These are phyloP conservation scores for Colletotrichum tofieldiae DNA, from an alignment of 2,329 filamentous ascomycete species.

Conservation along the genomic window DNA sequence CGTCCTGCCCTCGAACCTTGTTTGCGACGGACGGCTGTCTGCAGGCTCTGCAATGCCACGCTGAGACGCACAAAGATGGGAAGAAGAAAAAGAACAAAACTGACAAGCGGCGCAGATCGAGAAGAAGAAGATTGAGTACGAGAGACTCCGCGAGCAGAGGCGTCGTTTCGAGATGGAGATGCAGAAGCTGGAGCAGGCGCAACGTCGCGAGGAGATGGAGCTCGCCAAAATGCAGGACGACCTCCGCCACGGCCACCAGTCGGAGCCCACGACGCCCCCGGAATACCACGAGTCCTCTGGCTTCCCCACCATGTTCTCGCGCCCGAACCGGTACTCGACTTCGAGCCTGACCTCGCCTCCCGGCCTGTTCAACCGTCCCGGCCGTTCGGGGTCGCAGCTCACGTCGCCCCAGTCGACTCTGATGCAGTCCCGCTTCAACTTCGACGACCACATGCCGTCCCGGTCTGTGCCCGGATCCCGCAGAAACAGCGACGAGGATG, in stretches of 20 bases:
- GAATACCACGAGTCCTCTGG: conserved; percentile 85
- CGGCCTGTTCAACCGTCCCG: conserved; percentile 80
- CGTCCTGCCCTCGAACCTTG: conserved; percentile 3
- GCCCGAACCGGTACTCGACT: conserved; percentile 90
- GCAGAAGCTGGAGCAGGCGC: conserved; percentile 88
- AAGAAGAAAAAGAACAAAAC: conserved; percentile 41
- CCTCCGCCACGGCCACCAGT: conserved; percentile 83
- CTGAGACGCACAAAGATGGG: not conserved
- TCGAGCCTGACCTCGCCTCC: conserved; percentile 89
- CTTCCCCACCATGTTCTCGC: conserved; percentile 85
- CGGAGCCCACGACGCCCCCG: conserved; percentile 95
- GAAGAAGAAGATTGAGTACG: conserved; percentile 94
- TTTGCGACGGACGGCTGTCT: not conserved
- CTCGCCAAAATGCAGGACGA: conserved; percentile 89
- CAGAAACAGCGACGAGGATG: conserved; percentile 92
- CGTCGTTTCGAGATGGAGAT: conserved; percentile 93
- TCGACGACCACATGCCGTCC: conserved; percentile 79
- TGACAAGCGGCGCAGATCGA: conserved; percentile 78
- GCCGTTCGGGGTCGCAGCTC: conserved; percentile 83
- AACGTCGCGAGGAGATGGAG: conserved; percentile 86
- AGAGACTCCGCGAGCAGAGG: conserved; percentile 90
- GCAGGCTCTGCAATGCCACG: conserved; percentile 9
- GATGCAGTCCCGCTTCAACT: conserved; percentile 71
- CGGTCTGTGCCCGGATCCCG: conserved; percentile 90
- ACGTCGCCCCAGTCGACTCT: conserved; percentile 81